Evolutionary conservation across 2,329 filamentous ascomycete genomes (phyloP), one percentile per base, ranked within the genome.

Genomic region (Aspergillus brasiliensis): DNA sequence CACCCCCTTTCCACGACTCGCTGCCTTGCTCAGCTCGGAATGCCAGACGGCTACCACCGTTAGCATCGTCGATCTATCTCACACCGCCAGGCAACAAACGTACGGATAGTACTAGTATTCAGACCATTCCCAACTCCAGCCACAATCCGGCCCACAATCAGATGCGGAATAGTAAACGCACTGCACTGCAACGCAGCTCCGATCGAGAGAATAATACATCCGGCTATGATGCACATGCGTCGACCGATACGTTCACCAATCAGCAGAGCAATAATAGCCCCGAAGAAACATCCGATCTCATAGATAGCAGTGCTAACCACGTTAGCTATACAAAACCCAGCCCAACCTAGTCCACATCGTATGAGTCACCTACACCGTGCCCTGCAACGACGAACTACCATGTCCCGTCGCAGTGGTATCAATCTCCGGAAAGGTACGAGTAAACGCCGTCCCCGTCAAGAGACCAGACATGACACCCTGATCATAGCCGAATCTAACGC

Each of bases 241-340:
- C 83, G 72, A 3, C 83, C 82, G 1, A 83, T 70, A 11, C 57
- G 66, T 56, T 84, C 82, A 19, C 82, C 82, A 25, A 81, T 67
- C 47, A 69, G 25, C 11, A 72, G 68, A n/a, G 80, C 78, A 2
- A 79, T 61, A 13, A 72, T 64, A 15, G 79, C 84, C 27, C 86
- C 86, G 48, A 86, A 73, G 69, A 88, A 86, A 66, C 84, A 87
- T 17, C 85, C 85, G 31, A 76, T 76, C 57, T 81, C 78, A 58
- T 81, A 81, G n/a, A 81, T 78, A 23, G 79, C 77, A 19, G 79
- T 77, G 42, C 68, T 71, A 54, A 13, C 19, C 47, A 7, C 21
- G 27, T 60, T 21, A 63, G 58, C n/a, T 13, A 38, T 0, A 10
- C 3, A 34, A 21, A 5, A 15, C 7, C 19, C 11, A 34, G 11